A percentile compares a stretch with the other conserved stretches of the same genome.
Conservation (phyloP, 345 rosid species). For the Passiflora organensis region DNA sequence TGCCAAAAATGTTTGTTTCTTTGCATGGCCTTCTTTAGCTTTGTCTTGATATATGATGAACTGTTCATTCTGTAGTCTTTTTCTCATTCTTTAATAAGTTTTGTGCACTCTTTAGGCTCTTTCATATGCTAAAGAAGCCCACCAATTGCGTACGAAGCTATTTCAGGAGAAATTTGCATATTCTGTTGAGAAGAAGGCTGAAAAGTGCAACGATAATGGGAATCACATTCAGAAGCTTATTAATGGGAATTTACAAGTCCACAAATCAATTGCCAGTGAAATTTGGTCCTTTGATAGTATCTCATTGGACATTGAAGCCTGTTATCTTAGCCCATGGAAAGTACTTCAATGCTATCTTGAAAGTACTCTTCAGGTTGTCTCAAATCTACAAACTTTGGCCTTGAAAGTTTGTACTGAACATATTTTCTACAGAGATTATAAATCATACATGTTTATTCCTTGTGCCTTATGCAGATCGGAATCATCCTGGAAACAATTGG, state of each 20-base stretch:
- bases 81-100: slow-evolving; percentile 3
- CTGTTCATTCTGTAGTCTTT: neutral
- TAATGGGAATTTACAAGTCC: slow-evolving; percentile 40
- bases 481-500: slow-evolving; percentile 65
- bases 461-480: slow-evolving; percentile 53
- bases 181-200: slow-evolving; percentile 49
- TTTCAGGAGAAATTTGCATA: slow-evolving; percentile 67
- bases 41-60: neutral
- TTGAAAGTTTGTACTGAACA: neutral
- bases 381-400: slow-evolving; percentile 7
- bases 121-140: slow-evolving; percentile 72
- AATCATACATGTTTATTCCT: slow-evolving; percentile 7
- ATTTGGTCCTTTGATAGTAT: slow-evolving; percentile 44
- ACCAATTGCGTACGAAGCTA: slow-evolving; percentile 56
- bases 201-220: slow-evolving; percentile 36
- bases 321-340: slow-evolving; percentile 82
- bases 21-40: neutral
- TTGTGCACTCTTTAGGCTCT: slow-evolving; percentile 62
- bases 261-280: slow-evolving; percentile 44
- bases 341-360: slow-evolving; percentile 81
- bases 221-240: slow-evolving; percentile 33
- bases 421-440: neutral
- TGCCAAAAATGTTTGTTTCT: neutral
- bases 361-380: slow-evolving; percentile 81
- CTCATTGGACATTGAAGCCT: slow-evolving; percentile 39